Evolutionary conservation across 345 rosid species (phyloP), one percentile per base, ranked within the genome.

Genomic region (Citropsis articulata): DNA sequence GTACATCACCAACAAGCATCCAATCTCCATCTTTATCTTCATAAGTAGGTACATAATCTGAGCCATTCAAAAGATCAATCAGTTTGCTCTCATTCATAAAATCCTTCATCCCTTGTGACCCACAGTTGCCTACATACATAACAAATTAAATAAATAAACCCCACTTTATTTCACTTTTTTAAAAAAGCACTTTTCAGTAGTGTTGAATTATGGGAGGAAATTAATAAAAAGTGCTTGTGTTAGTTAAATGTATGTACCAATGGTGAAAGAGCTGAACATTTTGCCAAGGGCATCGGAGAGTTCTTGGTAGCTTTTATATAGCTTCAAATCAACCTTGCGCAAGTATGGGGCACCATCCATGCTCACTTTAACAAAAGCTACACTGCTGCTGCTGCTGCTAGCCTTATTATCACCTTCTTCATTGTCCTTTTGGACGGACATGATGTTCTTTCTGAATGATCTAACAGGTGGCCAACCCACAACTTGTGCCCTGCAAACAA

Each of bases 1-100:
- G 98, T n/a, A 91, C 98, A 85, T 93, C 98, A 22, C 96, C 98
- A 5, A 93, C 93, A 21, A 93, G 94, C 98, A 93, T 93, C 96
- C 98, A 93, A 72, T 93, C 98, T 19, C 96, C 94, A 81, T 93
- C 98, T 84, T 89, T 93, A 83, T 93, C 98, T 83, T 93, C 93
- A 69, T 90, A 93, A 53, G 92, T 85, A 8, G 98, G 96, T 53
- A 93, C 96, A 78, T 89, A 93, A 27, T 93, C 96, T 61, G 98
- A 90, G 50, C 94, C 91, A 67, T 89, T 93, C 83, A 93, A 79
- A 53, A 93, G 89, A 81, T 90, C 92, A 21, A 91, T 85, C 86
- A 93, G 76, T 81, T 88, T 91, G 88, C 93, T 91, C 83, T 93
- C 98, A 33, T 90, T 93, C 93, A 88, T 88, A 79, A 90, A 91